Evolutionary conservation across 169 alveolate genomes (phyloP).

Genomic region (Theileria luwenshuni): DNA sequence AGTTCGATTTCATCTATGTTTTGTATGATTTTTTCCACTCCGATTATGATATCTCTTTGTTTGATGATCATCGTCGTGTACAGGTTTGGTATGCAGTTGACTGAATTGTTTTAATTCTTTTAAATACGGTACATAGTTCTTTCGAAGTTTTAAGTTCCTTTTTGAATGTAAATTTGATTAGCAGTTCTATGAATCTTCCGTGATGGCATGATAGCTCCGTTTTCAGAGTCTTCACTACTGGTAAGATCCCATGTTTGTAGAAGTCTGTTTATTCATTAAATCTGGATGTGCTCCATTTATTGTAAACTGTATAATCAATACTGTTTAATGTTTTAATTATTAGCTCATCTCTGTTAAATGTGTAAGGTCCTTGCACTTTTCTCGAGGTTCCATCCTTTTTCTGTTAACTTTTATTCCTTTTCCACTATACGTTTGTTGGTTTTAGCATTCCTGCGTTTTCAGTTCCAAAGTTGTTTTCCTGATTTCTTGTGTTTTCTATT

Average conservation of each 20-base stretch:
- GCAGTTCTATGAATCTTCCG: slow-evolving; percentile 24
- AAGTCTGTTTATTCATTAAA: slow-evolving; percentile 9
- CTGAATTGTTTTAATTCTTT: slow-evolving; percentile 9
- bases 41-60: slow-evolving; percentile 26
- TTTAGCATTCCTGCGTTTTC: background rate
- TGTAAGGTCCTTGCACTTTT: background rate
- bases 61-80: slow-evolving; percentile 4
- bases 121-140: slow-evolving; percentile 10
- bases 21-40: slow-evolving; percentile 29
- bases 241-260: slow-evolving; percentile 12
- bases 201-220: slow-evolving; percentile 19
- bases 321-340: background rate
- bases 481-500: background rate
- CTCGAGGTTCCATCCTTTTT: background rate
- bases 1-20: slow-evolving; percentile 28
- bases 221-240: slow-evolving; percentile 10
- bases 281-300: background rate
- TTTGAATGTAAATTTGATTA: slow-evolving; percentile 14
- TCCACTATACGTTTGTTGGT: background rate
- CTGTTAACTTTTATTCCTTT: background rate
- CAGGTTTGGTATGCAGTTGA: slow-evolving; percentile 14
- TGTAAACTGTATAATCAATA: background rate
- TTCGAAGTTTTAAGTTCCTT: slow-evolving; percentile 19
- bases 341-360: slow-evolving; percentile 6
- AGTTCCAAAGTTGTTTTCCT: slow-evolving; percentile 7